These are phyloP conservation scores for Mortierella alpina DNA, from an alignment of 192 early-diverging fungal genomes.

Conservation along the genomic window DNA sequence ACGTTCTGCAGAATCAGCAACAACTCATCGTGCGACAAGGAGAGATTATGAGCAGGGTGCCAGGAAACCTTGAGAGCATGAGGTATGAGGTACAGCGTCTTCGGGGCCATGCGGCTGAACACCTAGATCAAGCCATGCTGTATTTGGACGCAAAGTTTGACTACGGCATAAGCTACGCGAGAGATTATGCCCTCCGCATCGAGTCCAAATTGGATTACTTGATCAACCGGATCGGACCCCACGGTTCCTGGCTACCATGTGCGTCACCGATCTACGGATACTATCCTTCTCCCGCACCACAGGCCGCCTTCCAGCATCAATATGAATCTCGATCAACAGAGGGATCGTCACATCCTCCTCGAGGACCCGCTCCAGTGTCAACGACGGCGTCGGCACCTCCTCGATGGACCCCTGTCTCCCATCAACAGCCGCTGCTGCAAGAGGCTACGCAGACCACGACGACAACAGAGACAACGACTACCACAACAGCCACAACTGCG, in stretches of 20 bases:
- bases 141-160: not conserved
- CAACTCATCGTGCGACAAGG: not conserved
- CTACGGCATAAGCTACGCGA: not conserved
- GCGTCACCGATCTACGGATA: not conserved
- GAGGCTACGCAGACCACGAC: not conserved
- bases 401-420: not conserved
- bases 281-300: not conserved
- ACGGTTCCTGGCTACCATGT: not conserved
- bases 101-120: not conserved
- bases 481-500: not conserved
- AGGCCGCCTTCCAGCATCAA: not conserved
- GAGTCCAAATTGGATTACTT: not conserved
- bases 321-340: not conserved
- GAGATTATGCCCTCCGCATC: not conserved
- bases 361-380: not conserved
- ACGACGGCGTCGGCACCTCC: not conserved
- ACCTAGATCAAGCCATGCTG: constrained; percentile 3
- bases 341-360: not conserved
- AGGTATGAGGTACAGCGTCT: not conserved
- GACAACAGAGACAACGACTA: not conserved
- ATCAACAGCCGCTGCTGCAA: not conserved
- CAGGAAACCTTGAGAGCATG: constrained; percentile 3
- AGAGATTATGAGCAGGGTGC: not conserved
- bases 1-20: not conserved
- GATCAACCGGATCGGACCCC: not conserved